These are phyloP conservation scores for Tricholoma sp. DNA, from an alignment of 768 basidiomycete species.

Conservation along the genomic window DNA sequence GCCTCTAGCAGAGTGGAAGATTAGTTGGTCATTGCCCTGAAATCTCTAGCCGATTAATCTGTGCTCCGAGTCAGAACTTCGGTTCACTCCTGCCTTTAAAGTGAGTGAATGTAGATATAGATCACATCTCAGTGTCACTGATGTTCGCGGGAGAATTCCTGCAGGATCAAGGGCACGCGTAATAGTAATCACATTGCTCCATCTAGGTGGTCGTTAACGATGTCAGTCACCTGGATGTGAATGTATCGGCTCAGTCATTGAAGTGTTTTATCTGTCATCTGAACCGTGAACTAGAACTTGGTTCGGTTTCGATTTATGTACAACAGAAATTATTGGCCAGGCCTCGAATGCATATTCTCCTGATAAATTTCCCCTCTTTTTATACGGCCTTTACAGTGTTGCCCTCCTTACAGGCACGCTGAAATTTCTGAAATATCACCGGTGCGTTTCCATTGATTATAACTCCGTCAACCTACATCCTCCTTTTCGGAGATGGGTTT, in stretches of 20 bases:
- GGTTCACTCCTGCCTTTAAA: conserved; percentile 1
- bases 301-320: background rate
- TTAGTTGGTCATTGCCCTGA: background rate
- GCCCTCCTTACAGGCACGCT: background rate
- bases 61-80: background rate
- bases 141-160: conserved; percentile 1
- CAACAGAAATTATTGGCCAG: background rate
- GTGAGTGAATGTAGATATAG: background rate
- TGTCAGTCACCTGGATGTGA: background rate
- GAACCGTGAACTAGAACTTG: background rate
- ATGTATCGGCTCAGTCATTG: background rate
- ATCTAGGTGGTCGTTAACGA: background rate
- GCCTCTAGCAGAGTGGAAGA: background rate
- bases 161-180: background rate
- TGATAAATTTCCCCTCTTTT: background rate
- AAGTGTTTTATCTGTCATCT: background rate
- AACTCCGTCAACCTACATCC: background rate
- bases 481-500: background rate
- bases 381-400: background rate
- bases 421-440: background rate
- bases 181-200: conserved; percentile 2
- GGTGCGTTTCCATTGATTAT: background rate
- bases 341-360: background rate
- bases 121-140: background rate
- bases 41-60: background rate